Evolutionary conservation across 192 early-diverging fungal species (phyloP).

Genomic region (Geranomyces variabilis): DNA sequence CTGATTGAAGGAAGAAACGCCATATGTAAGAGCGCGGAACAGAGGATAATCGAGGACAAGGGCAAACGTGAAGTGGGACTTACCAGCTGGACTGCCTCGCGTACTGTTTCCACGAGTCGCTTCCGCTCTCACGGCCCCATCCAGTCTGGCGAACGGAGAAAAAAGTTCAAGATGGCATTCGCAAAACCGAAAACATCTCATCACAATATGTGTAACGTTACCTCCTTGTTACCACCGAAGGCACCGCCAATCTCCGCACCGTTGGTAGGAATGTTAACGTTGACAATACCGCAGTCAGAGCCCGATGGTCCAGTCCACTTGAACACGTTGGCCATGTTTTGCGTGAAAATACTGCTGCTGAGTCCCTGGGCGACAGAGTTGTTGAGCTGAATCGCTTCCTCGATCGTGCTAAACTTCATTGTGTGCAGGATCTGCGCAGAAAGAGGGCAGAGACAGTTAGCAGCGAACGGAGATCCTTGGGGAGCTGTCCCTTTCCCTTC

Average conservation of each 20-base stretch:
- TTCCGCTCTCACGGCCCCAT: conserved; percentile 69
- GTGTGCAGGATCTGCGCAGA: conserved; percentile 88
- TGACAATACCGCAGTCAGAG: conserved; percentile 89
- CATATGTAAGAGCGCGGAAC: conserved; percentile 14
- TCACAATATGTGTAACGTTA: conserved; percentile 57
- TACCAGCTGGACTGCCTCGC: conserved; percentile 49
- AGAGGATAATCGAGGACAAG: background rate
- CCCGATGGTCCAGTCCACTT: conserved; percentile 89
- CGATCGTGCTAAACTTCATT: conserved; percentile 72
- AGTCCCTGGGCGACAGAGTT: conserved; percentile 90
- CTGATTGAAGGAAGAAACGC: conserved; percentile 39
- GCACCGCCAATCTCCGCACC: conserved; percentile 97
- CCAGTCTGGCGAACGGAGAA: background rate
- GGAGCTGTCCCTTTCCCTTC: too few relatives aligned
- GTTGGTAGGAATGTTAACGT: conserved; percentile 95
- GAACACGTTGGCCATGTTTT: conserved; percentile 78
- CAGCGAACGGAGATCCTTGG: background rate
- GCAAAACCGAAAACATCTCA: conserved; percentile 40
- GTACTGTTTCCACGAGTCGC: conserved; percentile 94
- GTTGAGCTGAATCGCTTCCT: conserved; percentile 87
- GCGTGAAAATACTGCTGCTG: conserved; percentile 83
- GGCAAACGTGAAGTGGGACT: background rate
- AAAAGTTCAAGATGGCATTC: background rate
- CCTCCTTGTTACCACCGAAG: conserved; percentile 96
- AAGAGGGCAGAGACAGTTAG: too few relatives aligned